These are phyloP conservation scores for Detonula confervacea DNA, from an alignment of 352 stramenopile species.

Conservation along the genomic window DNA sequence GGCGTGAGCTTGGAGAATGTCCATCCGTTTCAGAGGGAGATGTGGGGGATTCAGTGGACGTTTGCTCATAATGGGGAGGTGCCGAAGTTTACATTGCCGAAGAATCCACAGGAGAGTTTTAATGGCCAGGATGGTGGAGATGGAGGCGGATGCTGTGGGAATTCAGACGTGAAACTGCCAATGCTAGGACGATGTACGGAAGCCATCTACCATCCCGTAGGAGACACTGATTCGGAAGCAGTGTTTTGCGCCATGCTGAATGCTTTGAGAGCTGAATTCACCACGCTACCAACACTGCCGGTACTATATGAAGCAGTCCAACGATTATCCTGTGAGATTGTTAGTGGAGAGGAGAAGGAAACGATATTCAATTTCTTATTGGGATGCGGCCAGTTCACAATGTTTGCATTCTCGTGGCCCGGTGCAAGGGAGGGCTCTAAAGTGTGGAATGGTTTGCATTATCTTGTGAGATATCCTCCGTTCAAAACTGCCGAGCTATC, in stretches of 20 bases:
- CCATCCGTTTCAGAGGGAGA: constrained; percentile 76
- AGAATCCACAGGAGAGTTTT: constrained; percentile 17
- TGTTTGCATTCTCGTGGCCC: constrained; percentile 79
- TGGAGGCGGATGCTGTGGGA: background rate
- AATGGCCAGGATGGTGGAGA: background rate
- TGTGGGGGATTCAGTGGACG: constrained; percentile 72
- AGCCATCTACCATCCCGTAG: constrained; percentile 68
- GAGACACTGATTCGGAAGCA: constrained; percentile 77
- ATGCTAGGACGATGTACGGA: constrained; percentile 31
- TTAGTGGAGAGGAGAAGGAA: constrained; percentile 44
- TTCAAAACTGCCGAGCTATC: constrained; percentile 72
- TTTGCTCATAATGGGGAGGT: constrained; percentile 81
- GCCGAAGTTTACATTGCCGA: constrained; percentile 54
- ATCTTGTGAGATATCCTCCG: constrained; percentile 74
- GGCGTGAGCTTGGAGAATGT: constrained; percentile 74
- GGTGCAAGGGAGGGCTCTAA: constrained; percentile 60
- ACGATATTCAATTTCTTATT: constrained; percentile 85
- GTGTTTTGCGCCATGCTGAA: constrained; percentile 85
- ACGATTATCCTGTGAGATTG: constrained; percentile 69
- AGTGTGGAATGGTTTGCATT: constrained; percentile 84
- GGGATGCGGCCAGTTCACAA: constrained; percentile 70
- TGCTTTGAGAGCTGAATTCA: constrained; percentile 71
- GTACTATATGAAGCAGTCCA: constrained; percentile 68
- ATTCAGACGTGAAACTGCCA: background rate
- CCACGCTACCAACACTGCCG: constrained; percentile 67